phyloP scores from a whole-genome alignment of 2,329 filamentous ascomycete genomes.

The Aspergillus neotritici region DNA sequence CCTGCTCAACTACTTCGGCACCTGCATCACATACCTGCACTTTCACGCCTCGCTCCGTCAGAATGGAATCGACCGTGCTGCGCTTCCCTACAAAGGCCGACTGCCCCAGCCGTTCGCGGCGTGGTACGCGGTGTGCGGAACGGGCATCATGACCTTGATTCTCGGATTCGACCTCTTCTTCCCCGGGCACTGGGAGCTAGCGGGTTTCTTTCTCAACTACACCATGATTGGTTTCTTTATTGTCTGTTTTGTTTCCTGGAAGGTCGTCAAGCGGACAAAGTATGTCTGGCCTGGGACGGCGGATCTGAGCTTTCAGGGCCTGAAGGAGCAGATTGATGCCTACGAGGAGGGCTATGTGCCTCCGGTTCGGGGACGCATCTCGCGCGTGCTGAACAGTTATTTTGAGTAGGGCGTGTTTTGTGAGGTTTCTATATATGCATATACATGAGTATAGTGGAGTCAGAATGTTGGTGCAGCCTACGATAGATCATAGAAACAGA shows the following conservation, averaged over 20 bases:
- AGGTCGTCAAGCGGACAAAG: slow-evolving; percentile 57
- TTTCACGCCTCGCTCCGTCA: slow-evolving; percentile 62
- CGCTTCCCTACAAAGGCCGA: slow-evolving; percentile 62
- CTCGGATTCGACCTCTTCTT: slow-evolving; percentile 69
- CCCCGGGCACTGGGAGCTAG: slow-evolving; percentile 56
- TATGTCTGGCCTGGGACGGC: slow-evolving; percentile 51
- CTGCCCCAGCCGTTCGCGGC: slow-evolving; percentile 63
- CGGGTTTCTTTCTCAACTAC: slow-evolving; percentile 66
- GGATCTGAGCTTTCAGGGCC: slow-evolving; percentile 43
- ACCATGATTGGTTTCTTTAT: slow-evolving; percentile 61
- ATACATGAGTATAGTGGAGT: too few relatives aligned
- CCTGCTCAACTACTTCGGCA: slow-evolving; percentile 44
- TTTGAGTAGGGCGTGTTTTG: too few relatives aligned
- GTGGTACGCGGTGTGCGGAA: slow-evolving; percentile 58
- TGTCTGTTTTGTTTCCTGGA: slow-evolving; percentile 61
- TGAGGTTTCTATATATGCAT: too few relatives aligned
- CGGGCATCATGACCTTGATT: slow-evolving; percentile 62
- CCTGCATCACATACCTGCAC: slow-evolving; percentile 62
- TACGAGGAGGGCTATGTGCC: slow-evolving; percentile 14
- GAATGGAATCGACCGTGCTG: slow-evolving; percentile 61
- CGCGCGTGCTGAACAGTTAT: too few relatives aligned
- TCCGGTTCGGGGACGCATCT: too few relatives aligned
- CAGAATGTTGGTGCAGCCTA: too few relatives aligned
- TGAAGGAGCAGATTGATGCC: slow-evolving; percentile 23
- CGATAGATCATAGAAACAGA: too few relatives aligned